These are phyloP conservation scores for Thalassiosira sp. DNA, from an alignment of 352 stramenopile species.

Conservation along the genomic window DNA sequence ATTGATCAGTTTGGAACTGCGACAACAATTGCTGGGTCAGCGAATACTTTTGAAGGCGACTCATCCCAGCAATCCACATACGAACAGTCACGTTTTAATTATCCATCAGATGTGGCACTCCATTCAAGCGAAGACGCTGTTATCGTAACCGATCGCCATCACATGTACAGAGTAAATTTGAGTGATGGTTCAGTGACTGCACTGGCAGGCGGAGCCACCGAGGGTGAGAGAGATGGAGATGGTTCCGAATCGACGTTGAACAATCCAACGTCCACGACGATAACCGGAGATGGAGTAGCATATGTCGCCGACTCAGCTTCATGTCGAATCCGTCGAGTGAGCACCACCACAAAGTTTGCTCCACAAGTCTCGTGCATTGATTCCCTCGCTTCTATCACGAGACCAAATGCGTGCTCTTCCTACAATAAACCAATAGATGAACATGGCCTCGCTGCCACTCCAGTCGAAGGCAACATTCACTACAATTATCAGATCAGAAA, in stretches of 20 bases:
- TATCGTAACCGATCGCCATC: constrained; percentile 89
- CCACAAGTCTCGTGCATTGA: constrained; percentile 85
- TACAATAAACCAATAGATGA: constrained; percentile 92
- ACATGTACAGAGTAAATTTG: constrained; percentile 84
- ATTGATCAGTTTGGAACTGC: constrained; percentile 84
- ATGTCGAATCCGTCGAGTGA: constrained; percentile 89
- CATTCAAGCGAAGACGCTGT: constrained; percentile 83
- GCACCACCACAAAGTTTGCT: constrained; percentile 82
- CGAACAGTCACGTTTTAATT: constrained; percentile 88
- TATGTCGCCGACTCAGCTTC: constrained; percentile 90
- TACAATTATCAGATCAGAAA: constrained; percentile 88
- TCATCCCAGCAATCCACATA: constrained; percentile 37
- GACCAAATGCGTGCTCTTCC: constrained; percentile 91
- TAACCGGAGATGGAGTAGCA: constrained; percentile 86
- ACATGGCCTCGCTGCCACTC: constrained; percentile 84
- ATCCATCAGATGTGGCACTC: constrained; percentile 90
- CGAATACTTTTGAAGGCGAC: constrained; percentile 31
- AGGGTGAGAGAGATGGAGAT: constrained; percentile 86
- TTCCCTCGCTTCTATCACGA: constrained; percentile 85
- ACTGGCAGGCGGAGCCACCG: constrained; percentile 84
- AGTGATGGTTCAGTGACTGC: constrained; percentile 86
- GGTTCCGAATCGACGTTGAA: constrained; percentile 89
- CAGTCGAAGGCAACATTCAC: constrained; percentile 89
- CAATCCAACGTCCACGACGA: constrained; percentile 85
- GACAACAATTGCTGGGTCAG: constrained; percentile 76